Conservation (phyloP, 768 basidiomycete species). For the Hypholoma sublateritium region DNA sequence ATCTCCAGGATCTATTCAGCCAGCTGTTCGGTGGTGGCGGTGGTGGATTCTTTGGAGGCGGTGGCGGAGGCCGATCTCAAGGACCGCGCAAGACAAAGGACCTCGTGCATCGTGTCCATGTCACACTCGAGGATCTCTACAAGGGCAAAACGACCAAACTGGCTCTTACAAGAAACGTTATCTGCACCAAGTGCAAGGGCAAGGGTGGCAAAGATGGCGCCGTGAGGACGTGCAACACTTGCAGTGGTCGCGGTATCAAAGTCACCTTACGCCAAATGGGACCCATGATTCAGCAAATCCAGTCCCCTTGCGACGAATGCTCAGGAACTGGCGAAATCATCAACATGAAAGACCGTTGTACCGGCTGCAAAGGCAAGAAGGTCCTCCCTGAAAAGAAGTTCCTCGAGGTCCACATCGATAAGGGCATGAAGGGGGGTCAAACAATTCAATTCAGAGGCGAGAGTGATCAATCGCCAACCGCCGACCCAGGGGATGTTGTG, state of each 20-base stretch:
- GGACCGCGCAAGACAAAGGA: slow-evolving; percentile 96
- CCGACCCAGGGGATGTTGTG: slow-evolving; percentile 90
- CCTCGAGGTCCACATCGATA: slow-evolving; percentile 96
- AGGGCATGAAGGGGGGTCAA: slow-evolving; percentile 95
- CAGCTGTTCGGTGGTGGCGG: slow-evolving; percentile 87
- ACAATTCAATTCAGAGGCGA: slow-evolving; percentile 88
- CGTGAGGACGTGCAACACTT: slow-evolving; percentile 73
- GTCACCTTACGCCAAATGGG: slow-evolving; percentile 95
- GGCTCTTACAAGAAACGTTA: slow-evolving; percentile 91
- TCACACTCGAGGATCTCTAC: slow-evolving; percentile 98
- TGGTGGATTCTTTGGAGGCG: slow-evolving; percentile 76
- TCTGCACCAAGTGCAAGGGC: slow-evolving; percentile 92
- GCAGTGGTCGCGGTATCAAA: slow-evolving; percentile 89
- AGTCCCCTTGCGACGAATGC: slow-evolving; percentile 93
- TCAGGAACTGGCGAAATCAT: slow-evolving; percentile 93
- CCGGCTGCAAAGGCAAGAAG: slow-evolving; percentile 94
- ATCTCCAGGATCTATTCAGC: slow-evolving; percentile 84
- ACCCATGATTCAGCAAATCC: slow-evolving; percentile 99
- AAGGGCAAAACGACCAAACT: slow-evolving; percentile 99
- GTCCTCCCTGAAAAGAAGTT: slow-evolving; percentile 92
- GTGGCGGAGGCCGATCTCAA: slow-evolving; percentile 62
- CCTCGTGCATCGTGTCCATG: slow-evolving; percentile 93
- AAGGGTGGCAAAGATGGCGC: slow-evolving; percentile 98
- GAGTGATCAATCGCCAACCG: slow-evolving; percentile 88
- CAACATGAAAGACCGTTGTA: slow-evolving; percentile 90